Conservation (phyloP, 345 rosid species). For the Ceriops decandra region DNA sequence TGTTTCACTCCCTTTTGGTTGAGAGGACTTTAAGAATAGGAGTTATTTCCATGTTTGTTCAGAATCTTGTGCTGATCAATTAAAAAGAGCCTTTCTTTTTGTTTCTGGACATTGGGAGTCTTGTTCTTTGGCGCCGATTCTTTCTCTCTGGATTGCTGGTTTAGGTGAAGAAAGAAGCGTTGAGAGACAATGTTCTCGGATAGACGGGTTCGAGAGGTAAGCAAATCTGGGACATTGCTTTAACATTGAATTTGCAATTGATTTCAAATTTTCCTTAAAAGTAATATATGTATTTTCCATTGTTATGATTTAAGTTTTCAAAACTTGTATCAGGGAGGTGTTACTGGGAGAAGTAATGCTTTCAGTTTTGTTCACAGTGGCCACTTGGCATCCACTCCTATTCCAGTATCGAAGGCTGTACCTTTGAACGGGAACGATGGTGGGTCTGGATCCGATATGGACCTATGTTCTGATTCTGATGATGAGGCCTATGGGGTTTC, state of each 20-base stretch:
- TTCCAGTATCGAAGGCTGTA: slow-evolving; percentile 10
- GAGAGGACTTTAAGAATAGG: too few species aligned
- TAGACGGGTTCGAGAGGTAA: slow-evolving; percentile 17
- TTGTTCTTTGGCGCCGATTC: neutral
- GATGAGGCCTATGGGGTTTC: slow-evolving; percentile 46
- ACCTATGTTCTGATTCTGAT: slow-evolving; percentile 55
- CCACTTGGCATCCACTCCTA: slow-evolving; percentile 10
- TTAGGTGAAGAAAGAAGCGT: slow-evolving; percentile 10
- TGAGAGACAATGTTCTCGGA: slow-evolving; percentile 9
- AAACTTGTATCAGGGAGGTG: slow-evolving; percentile 15
- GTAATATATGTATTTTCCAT: neutral
- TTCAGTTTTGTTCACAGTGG: slow-evolving; percentile 13
- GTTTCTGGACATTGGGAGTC: neutral
- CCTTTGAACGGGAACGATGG: slow-evolving; percentile 19
- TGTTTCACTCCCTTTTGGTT: too few species aligned
- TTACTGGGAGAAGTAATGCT: neutral
- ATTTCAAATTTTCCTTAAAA: neutral
- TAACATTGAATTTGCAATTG: neutral
- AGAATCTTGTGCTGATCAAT: neutral
- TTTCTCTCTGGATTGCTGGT: slow-evolving; percentile 4
- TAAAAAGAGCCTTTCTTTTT: neutral
- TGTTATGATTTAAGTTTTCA: neutral
- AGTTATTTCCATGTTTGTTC: neutral
- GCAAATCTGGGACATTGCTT: neutral
- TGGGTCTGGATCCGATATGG: slow-evolving; percentile 61